Base-by-base conservation (phyloP, 257 asterid genomes). In the Scutellaria barbata region DNA sequence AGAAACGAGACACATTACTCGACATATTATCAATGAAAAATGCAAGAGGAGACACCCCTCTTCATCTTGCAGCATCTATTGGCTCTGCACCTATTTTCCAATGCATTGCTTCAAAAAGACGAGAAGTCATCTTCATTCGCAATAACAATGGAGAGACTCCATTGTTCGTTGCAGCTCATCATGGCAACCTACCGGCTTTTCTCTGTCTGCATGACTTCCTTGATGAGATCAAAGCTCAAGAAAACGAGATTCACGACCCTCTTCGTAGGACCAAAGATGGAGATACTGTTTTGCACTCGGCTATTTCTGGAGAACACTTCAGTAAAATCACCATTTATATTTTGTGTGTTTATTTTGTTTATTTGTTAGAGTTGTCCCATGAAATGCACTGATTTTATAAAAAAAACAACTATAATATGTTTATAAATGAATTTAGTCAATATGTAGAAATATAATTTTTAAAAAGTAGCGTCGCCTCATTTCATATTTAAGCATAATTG, bases 41-140 rank as follows among this genome's bases (percentile, higher is more conserved):
- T 18, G 68, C 20, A 12, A 78, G 52, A 17, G 89, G 89, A 40
- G 68, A 83, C 77, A 83, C 87, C 0, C 81, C 87, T 51, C 88
- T 86, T 42, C 91, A 86, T 37, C 69, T 86, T 1, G 88, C 91
- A n/a, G 88, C 91, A 8, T 81, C 80, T 4, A 79, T 76, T 16
- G 85, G 91, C 30, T 77, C 81, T 70, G 77, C 16, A 9, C 17
- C 10, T 0, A 57, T 79, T 0, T 81, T 84, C 37, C 0, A 12
- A 0, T 11, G 40, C 54, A 72, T 85, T 14, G 80, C 74, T 3
- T 1, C 33, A 2, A 13, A 7, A 68, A 14, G 45, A 39, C 17
- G 1, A 4, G 6, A 60, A 9, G 78, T 77, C 69, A 65, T 81
- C 74, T 2, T 5, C 6, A 54, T 5, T 33, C 82, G 81, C 22